Percentiles rank a stretch among this genome's conserved stretches.
Evolutionary conservation across 805 yeast species (phyloP).

Genomic region (Suhomyces kilbournensis): DNA sequence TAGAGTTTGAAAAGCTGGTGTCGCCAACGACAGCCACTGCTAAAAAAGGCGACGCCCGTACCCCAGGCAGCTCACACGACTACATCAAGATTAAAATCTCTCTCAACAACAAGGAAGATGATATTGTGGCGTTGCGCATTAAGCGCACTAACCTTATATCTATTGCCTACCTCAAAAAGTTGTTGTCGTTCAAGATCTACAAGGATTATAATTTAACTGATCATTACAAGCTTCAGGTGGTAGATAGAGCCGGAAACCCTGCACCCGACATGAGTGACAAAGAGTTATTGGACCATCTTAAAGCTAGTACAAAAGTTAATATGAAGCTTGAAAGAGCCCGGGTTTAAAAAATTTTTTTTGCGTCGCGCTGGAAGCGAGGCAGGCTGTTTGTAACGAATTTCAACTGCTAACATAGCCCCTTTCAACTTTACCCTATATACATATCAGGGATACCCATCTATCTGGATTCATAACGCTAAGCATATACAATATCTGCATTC

Average conservation of each 20-base stretch:
- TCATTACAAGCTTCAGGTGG: conserved; percentile 24
- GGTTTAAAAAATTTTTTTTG: conserved; percentile 1
- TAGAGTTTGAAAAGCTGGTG: conserved; percentile 5
- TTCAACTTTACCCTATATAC: not conserved
- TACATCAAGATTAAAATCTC: conserved; percentile 25
- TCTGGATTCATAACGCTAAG: not conserved
- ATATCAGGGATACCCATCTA: not conserved
- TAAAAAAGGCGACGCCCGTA: not conserved
- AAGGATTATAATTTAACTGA: conserved; percentile 25
- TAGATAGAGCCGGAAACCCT: conserved; percentile 8
- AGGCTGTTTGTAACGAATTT: not conserved
- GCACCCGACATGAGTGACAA: conserved; percentile 13
- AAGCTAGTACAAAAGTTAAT: conserved; percentile 20
- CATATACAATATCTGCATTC: not conserved
- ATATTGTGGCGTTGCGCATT: conserved; percentile 27
- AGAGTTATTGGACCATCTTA: conserved; percentile 16
- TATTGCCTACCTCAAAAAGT: conserved; percentile 24
- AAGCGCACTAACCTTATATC: conserved; percentile 22
- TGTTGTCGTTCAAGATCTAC: conserved; percentile 28
- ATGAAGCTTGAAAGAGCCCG: conserved; percentile 22
- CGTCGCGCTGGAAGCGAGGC: not conserved
- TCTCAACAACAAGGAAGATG: conserved; percentile 26
- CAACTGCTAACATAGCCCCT: not conserved
- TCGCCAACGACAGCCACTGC: conserved; percentile 1
- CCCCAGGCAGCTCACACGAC: conserved; percentile 1